These are phyloP conservation scores for Cupressus sempervirens DNA, from an alignment of 75 land plant genomes.

Conservation along the genomic window DNA sequence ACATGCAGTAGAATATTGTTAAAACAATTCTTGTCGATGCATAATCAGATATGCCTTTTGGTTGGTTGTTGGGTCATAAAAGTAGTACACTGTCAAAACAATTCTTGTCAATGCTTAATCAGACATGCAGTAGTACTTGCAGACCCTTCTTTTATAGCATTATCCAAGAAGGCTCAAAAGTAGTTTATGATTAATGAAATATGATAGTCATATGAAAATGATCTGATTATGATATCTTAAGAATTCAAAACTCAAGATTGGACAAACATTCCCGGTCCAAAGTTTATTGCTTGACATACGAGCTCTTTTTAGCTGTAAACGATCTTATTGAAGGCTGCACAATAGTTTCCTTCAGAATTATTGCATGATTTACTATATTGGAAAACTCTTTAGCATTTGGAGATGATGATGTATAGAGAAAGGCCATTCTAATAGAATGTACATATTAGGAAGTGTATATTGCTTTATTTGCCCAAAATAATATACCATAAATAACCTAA, in stretches of 20 bases:
- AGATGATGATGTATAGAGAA: background rate
- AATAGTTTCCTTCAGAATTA: background rate
- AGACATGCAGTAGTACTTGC: too few relatives aligned
- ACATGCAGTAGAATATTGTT: background rate
- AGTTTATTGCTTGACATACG: background rate
- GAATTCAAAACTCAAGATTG: background rate
- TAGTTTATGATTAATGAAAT: background rate
- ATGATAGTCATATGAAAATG: background rate
- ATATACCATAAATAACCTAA: background rate
- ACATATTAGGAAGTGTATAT: background rate
- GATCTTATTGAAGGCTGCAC: background rate
- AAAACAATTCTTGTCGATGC: background rate
- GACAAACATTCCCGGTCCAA: background rate
- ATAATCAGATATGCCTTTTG: too few relatives aligned
- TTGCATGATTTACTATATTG: background rate
- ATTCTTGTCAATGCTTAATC: too few relatives aligned
- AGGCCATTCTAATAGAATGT: background rate
- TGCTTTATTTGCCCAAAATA: background rate
- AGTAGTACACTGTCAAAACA: background rate
- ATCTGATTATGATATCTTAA: background rate
- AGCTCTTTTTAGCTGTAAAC: background rate
- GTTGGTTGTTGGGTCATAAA: background rate
- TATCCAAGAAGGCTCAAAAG: background rate
- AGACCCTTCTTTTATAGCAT: background rate
- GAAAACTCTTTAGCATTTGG: background rate